phyloP scores from a whole-genome alignment of 2,329 filamentous ascomycete genomes.

The Dactylellina cionopaga region DNA sequence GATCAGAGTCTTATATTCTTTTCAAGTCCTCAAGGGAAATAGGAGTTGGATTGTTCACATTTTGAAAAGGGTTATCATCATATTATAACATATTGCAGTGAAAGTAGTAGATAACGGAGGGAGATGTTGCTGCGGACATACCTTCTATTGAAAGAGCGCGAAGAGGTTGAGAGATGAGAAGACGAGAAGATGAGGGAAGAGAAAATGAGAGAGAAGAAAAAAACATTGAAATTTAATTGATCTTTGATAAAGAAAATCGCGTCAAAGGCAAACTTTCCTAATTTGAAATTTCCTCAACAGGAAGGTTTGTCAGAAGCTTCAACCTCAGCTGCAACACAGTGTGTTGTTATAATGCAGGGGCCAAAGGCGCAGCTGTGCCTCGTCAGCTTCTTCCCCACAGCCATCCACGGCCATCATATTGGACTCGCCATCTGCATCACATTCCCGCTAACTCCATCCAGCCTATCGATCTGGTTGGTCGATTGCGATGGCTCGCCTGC shows the following conservation, averaged over 20 bases:
- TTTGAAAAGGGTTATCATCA: constrained; percentile 61
- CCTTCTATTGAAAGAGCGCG: not conserved
- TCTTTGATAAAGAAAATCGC: not conserved
- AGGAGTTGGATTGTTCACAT: constrained; percentile 65
- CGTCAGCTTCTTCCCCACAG: constrained; percentile 28
- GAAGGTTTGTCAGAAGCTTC: not conserved
- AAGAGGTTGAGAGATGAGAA: not conserved
- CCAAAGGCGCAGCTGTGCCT: constrained; percentile 29
- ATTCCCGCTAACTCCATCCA: too few relatives aligned
- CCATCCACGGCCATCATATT: too few relatives aligned
- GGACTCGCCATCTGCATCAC: too few relatives aligned
- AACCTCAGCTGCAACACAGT: constrained; percentile 12
- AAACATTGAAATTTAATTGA: constrained; percentile 55
- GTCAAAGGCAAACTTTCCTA: constrained; percentile 20
- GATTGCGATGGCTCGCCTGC: not conserved
- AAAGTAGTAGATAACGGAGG: constrained; percentile 11
- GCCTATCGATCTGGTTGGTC: too few relatives aligned
- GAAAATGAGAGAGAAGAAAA: constrained; percentile 12
- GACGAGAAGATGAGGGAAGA: constrained; percentile 30
- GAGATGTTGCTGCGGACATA: constrained; percentile 11
- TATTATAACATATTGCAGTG: constrained; percentile 7
- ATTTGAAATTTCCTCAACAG: not conserved
- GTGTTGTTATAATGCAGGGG: constrained; percentile 1
- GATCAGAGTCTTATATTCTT: constrained; percentile 60
- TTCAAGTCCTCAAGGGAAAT: constrained; percentile 58